These are phyloP conservation scores for Triadica sebifera DNA, from an alignment of 345 rosid genomes.

Conservation along the genomic window DNA sequence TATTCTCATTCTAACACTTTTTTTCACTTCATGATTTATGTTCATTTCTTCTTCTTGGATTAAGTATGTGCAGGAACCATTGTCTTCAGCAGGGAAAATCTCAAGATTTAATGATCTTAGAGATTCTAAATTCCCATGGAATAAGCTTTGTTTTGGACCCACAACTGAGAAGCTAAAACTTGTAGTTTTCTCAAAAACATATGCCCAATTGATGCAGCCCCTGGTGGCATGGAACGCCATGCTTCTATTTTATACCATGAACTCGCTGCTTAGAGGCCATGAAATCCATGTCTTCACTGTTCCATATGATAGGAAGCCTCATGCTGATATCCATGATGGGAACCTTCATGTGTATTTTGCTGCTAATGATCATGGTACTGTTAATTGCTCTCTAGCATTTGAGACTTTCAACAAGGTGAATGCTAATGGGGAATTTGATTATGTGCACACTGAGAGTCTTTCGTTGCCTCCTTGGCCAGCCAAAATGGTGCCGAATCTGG, in stretches of 20 bases:
- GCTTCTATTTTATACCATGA: conserved; percentile 57
- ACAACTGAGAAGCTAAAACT: conserved; percentile 56
- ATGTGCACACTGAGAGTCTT: conserved; percentile 72
- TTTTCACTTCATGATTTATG: conserved; percentile 41
- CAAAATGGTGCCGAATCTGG: conserved; percentile 47
- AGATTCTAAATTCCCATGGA: conserved; percentile 57
- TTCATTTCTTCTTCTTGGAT: conserved; percentile 41
- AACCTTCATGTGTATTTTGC: conserved; percentile 59
- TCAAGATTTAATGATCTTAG: conserved; percentile 55
- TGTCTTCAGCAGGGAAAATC: neutral
- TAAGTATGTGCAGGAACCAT: conserved; percentile 4
- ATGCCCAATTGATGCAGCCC: conserved; percentile 64
- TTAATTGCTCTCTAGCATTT: conserved; percentile 51
- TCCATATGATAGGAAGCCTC: conserved; percentile 47
- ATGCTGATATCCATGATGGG: conserved; percentile 38
- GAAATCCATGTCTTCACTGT: conserved; percentile 70
- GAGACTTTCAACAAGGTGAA: conserved; percentile 51
- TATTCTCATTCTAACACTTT: conserved; percentile 29
- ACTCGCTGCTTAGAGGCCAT: conserved; percentile 58
- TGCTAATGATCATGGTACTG: conserved; percentile 57
- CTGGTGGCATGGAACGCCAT: conserved; percentile 80
- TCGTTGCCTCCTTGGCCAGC: conserved; percentile 63
- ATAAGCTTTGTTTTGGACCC: conserved; percentile 58
- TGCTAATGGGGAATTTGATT: conserved; percentile 40
- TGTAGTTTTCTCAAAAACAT: conserved; percentile 66